Conservation (phyloP, 179 eudicot genomes). For the Spergularia azorica region DNA sequence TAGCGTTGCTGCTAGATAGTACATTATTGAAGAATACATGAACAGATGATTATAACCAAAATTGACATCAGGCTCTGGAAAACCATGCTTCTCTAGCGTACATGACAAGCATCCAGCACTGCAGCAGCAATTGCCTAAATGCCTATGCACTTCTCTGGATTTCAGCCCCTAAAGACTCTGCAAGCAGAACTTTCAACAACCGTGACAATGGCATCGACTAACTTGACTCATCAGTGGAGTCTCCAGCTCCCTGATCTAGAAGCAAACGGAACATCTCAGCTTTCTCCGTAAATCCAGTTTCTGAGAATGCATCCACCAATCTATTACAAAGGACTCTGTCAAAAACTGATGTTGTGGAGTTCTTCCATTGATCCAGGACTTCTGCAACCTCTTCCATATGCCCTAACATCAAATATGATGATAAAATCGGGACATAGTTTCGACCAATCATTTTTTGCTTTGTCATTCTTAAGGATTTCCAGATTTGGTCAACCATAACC, state of each 20-base stretch:
- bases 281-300: constrained; percentile 58
- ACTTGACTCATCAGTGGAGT: constrained; percentile 13
- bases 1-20: constrained; percentile 2
- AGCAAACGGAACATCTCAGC: constrained; percentile 49
- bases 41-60: constrained; percentile 6
- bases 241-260: constrained; percentile 42
- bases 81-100: constrained; percentile 1
- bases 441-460: constrained; percentile 77
- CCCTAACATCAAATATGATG: constrained; percentile 83
- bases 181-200: neutral
- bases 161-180: neutral
- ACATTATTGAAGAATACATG: neutral
- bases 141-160: neutral
- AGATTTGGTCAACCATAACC: constrained; percentile 68
- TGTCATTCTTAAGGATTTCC: constrained; percentile 86
- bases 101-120: neutral
- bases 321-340: constrained; percentile 51
- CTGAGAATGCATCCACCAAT: constrained; percentile 54
- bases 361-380: constrained; percentile 77
- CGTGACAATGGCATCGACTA: constrained; percentile 7
- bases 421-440: constrained; percentile 64
- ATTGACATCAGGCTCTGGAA: constrained; percentile 3
- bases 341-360: constrained; percentile 52
- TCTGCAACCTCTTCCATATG: constrained; percentile 65
- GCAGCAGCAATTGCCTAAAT: neutral